Base-by-base conservation (phyloP, 2,329 filamentous ascomycete genomes). In the Sporothrix brunneoviolacea region DNA sequence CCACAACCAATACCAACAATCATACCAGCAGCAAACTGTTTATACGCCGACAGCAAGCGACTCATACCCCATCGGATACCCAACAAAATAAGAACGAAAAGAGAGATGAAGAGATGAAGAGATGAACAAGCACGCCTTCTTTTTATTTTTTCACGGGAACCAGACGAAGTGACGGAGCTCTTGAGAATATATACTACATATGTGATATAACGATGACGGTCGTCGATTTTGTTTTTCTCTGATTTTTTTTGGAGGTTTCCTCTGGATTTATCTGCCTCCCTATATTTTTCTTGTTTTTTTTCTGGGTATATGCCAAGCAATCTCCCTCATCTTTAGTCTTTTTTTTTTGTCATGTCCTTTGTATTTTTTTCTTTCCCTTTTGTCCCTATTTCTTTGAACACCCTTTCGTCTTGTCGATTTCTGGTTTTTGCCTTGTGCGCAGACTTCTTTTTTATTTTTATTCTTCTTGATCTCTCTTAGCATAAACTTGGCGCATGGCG, bases 31-130 rank as follows among this genome's bases (percentile, higher is more conserved):
- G 9, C 37, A 52, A 37, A 19, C 35, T 21, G 30, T 50, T 19
- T 53, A 56, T 39, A 43, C 41, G 10, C 40, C 55, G 13, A 30
- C 54, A 32, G n/a, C 54, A 38, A 52, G 44, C 39, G 54, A 56
- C 13, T 21, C 50, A 46, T 54, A 57, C 43, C 45, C 54, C 18
- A 40, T 63, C 48, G 65, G 65, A 44, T 68, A 67, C 56, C 58
- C 64, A 28, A 52, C 55, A 35, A 58, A 58, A 55, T 60, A 54
- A 59, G 53, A 35, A 46, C 19, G 30, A 35, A 27, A 33, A 45
- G 13, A 21, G n/a, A n/a, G n/a, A n/a, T n/a, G n/a, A n/a, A n/a
- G n/a, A n/a, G n/a, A n/a, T n/a, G n/a, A n/a, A n/a, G n/a, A 40
- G 10, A 49, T 7, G 28, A n/a, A 38, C 19, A 21, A 28, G 47